Base-by-base conservation (phyloP, 768 basidiomycete genomes). In the Thelephora aurantiotincta region DNA sequence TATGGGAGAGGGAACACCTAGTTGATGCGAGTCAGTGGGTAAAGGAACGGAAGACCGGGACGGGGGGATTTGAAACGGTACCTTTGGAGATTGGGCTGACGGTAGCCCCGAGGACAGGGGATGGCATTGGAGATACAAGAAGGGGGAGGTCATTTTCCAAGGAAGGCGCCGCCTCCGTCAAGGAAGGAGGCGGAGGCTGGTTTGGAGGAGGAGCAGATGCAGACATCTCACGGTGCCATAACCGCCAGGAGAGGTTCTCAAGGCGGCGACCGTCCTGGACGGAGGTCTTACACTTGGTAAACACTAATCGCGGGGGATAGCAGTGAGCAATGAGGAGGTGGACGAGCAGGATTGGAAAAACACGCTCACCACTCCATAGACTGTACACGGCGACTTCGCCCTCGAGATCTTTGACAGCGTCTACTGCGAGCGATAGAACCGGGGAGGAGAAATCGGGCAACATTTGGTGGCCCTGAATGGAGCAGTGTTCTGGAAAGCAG, bases 211-310 rank as follows among this genome's bases (percentile, higher is more conserved):
- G 11, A 33, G 64, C 65, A 23, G 63, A 52, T 26, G 65, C 59
- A 45, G 69, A 60, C 57, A 82, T 66, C 51, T 83, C 76, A 52
- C 78, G 73, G 59, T 82, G 75, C 82, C 86, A 86, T 6, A 92
- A 66, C 46, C 89, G 69, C 89, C 89, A 93, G 2, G 83, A 79
- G 47, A 92, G 80, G 57, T 93, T 90, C 65, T 92, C 89, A 23
- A 91, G 72, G 23, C 89, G 66, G 5, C 68, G 71, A n/a, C 90
- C 90, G 55, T 91, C 81, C 55, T 82, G 73, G 2, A 92, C 66
- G 1, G 78, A 78, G 53, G 76, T 73, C 62, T 85, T 87, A 68
- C 82, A 88, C 61, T 87, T 86, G 45, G 84, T 77, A 57, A 92
- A 89, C 6, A 92, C 89, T 88, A 54, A 44, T 47, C 47, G 35